phyloP scores from a whole-genome alignment of 2,329 filamentous ascomycete species.

The Basipetospora chlamydospora region DNA sequence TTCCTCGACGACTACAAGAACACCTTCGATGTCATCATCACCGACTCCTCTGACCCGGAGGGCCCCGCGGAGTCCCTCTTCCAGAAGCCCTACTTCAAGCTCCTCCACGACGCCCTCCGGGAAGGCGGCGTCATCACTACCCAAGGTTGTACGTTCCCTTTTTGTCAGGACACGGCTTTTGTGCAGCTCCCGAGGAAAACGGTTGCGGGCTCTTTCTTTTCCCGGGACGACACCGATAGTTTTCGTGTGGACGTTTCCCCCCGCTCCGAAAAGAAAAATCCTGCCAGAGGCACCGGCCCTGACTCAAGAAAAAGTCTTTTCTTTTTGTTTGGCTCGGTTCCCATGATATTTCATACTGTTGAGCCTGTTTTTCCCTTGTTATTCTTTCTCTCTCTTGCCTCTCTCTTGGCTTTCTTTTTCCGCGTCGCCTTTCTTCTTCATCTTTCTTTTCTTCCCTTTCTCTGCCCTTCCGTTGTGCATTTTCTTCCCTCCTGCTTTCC shows the following conservation, averaged over 20 bases:
- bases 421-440: slow-evolving; percentile 1
- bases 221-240: too few species aligned
- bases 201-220: not conserved
- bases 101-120: slow-evolving; percentile 75
- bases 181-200: slow-evolving; percentile 3
- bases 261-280: not conserved
- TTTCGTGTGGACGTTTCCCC: too few species aligned
- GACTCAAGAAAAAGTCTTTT: too few species aligned
- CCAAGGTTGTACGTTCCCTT: slow-evolving; percentile 98
- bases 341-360: too few species aligned
- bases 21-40: slow-evolving; percentile 98
- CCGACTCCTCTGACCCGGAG: slow-evolving; percentile 93
- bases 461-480: too few species aligned
- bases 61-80: slow-evolving; percentile 92
- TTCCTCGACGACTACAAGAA: slow-evolving; percentile 95
- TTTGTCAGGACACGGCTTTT: slow-evolving; percentile 21
- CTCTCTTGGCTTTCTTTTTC: slow-evolving; percentile 4
- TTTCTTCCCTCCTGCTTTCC: too few species aligned
- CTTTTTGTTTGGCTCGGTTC: too few species aligned
- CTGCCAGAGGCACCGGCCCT: too few species aligned
- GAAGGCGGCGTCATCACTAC: slow-evolving; percentile 98
- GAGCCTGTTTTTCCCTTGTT: too few species aligned
- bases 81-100: slow-evolving; percentile 97
- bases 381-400: slow-evolving; percentile 8
- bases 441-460: not conserved